Evolutionary conservation across 1,139 yeast genomes (phyloP), one percentile per base, ranked within the genome.

Genomic region (Debaryomyces udenii): DNA sequence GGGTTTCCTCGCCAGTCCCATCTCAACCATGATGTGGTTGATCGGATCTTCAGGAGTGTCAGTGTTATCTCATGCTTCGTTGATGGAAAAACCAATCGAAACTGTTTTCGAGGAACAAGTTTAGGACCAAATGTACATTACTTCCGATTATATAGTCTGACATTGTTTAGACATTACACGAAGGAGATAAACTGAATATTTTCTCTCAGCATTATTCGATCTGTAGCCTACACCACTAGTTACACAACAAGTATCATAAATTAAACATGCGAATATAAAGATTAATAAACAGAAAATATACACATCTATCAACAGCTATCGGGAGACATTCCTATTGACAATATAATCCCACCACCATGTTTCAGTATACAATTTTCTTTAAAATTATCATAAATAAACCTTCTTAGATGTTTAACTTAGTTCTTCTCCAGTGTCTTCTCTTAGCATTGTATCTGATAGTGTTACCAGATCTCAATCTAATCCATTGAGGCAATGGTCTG

Each of bases 381-480:
- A 34, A 34, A 34, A 34, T 34, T 34, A 34, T 34, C 37, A 34
- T 26, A 24, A 38, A 40, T 31, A 24, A 46, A 39, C 39, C 44
- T 43, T 47, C 80, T 88, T 89, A 93, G 84, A 93, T 77, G 86
- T 85, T 83, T 80, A 94, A 85, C 96, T 93, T 94, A 68, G 98
- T 93, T 86, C 99, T 89, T 87, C 97, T 93, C 99, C 99, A 94
- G 95, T 94, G 96, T 85, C 99, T 87, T 88, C 98, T 90, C 91
- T 93, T 93, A 72, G 96, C 95, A 81, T 93, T 93, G 91, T 91
- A 93, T 83, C 93, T 88, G 83, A 93, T 86, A 67, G 84, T 90
- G 95, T 90, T 91, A 78, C 80, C 85, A 74, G 99, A 90, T 86
- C 91, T 93, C 80, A 93, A 85, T 81, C 99, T 89, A 87, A 91